A percentile compares a stretch with the other conserved stretches of the same genome.
These are phyloP conservation scores for Huntiella bhutanensis DNA, from an alignment of 2,329 filamentous ascomycete species.

Conservation along the genomic window DNA sequence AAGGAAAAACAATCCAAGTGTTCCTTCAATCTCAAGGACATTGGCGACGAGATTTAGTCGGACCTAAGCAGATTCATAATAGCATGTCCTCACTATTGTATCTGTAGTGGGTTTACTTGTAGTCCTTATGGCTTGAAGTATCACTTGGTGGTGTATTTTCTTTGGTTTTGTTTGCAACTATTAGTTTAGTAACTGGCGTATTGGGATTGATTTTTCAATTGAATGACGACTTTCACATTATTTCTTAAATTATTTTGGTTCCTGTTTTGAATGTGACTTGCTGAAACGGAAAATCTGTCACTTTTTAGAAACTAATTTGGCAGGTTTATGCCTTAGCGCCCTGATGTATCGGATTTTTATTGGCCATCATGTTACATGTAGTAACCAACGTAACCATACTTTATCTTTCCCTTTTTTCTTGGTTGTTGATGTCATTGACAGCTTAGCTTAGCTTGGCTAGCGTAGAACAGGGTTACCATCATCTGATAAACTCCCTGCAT, in stretches of 20 bases:
- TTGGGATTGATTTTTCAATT: conserved; percentile 9
- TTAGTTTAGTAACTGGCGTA: not conserved
- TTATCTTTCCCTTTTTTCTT: too few species aligned
- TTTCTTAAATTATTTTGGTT: not conserved
- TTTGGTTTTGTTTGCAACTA: not conserved
- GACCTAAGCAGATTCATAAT: not conserved
- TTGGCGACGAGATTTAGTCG: too few species aligned
- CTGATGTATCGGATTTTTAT: not conserved
- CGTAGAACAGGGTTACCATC: too few species aligned
- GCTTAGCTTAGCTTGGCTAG: too few species aligned
- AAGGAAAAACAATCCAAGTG: not conserved
- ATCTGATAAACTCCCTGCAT: too few species aligned
- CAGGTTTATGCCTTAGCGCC: not conserved
- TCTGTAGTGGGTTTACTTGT: conserved; percentile 3
- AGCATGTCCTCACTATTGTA: conserved; percentile 11
- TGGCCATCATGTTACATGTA: not conserved
- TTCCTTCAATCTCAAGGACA: too few species aligned
- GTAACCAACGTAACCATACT: not conserved
- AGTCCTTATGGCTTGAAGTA: not conserved
- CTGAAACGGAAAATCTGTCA: not conserved
- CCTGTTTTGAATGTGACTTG: not conserved
- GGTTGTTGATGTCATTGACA: too few species aligned
- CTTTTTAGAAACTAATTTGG: too few species aligned
- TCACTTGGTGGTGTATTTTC: not conserved
- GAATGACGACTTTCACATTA: conserved; percentile 9